A percentile compares a stretch with the other conserved stretches of the same genome.
phyloP scores from a whole-genome alignment of 2,329 filamentous ascomycete species.

The Cadophora sp. region DNA sequence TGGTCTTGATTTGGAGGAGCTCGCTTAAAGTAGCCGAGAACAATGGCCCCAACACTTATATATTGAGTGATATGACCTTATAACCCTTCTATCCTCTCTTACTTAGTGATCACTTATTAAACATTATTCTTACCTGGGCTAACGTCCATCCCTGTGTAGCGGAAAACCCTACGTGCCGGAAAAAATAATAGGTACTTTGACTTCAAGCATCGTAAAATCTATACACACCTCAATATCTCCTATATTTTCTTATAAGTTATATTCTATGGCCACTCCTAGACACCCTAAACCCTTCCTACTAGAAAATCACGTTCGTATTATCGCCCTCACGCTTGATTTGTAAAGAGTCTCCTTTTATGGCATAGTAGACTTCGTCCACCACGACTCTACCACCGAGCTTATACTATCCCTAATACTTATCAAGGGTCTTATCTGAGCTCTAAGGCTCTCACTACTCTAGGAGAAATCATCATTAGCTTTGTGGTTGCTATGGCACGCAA shows the following conservation, averaged over 20 bases:
- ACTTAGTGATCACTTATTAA: too few relatives aligned
- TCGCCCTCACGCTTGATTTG: not conserved
- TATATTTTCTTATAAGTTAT: conserved; percentile 8
- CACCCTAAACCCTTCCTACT: conserved; percentile 16
- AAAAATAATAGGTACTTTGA: conserved; percentile 15
- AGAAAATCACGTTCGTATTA: not conserved
- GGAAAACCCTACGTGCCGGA: too few relatives aligned
- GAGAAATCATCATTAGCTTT: not conserved
- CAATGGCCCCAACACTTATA: too few relatives aligned
- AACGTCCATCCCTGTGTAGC: conserved; percentile 16
- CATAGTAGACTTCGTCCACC: not conserved
- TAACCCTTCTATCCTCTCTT: too few relatives aligned
- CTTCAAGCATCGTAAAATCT: conserved; percentile 16
- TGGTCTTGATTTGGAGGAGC: too few relatives aligned
- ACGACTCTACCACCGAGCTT: not conserved
- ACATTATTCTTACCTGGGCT: too few relatives aligned
- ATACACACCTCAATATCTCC: conserved; percentile 1
- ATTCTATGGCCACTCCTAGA: conserved; percentile 16
- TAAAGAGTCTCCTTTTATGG: not conserved
- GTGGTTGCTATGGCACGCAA: too few relatives aligned
- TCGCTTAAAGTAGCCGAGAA: too few relatives aligned
- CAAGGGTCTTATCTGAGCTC: not conserved
- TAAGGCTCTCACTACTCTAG: not conserved
- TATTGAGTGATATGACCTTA: too few relatives aligned
- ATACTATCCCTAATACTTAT: not conserved